Percentiles rank a stretch among this genome's conserved stretches.
phyloP scores from a whole-genome alignment of 768 basidiomycete species.

The Floccularia luteovirens region DNA sequence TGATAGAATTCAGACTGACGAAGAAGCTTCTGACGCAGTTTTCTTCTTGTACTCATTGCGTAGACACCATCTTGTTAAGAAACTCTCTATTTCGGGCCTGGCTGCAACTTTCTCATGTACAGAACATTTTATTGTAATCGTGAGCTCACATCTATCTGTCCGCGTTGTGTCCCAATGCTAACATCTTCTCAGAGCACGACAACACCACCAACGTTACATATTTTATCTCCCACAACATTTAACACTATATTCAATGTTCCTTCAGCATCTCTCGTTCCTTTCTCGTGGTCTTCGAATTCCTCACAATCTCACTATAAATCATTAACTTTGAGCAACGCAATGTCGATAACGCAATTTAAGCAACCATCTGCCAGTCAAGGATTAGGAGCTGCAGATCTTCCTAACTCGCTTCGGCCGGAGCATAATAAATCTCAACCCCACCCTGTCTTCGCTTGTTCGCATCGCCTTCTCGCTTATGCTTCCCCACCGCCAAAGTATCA shows the following conservation, averaged over 20 bases:
- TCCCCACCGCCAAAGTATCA: slow-evolving; percentile 9
- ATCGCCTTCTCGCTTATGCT: slow-evolving; percentile 58
- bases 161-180: slow-evolving; percentile 1
- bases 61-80: slow-evolving; percentile 42
- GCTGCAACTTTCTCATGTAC: slow-evolving; percentile 38
- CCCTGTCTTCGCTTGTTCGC: slow-evolving; percentile 56
- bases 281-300: slow-evolving; percentile 17
- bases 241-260: slow-evolving; percentile 41
- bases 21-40: slow-evolving; percentile 8
- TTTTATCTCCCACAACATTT: slow-evolving; percentile 50
- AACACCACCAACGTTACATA: slow-evolving; percentile 43
- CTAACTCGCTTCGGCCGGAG: too few species aligned
- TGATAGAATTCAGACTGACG: slow-evolving; percentile 12
- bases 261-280: slow-evolving; percentile 36
- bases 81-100: slow-evolving; percentile 30
- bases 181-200: slow-evolving; percentile 44
- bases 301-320: slow-evolving; percentile 16
- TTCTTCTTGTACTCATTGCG: slow-evolving; percentile 23
- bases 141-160: slow-evolving; percentile 22
- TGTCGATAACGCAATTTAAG: slow-evolving; percentile 7
- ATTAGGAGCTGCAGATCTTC: slow-evolving; percentile 6
- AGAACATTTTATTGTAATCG: slow-evolving; percentile 46
- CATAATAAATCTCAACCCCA: slow-evolving; percentile 18
- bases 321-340: slow-evolving; percentile 8
- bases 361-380: slow-evolving; percentile 3